A percentile compares a stretch with the other conserved stretches of the same genome.
Conservation (phyloP, 83 land plant species). For the Diphasiastrum complanatum region DNA sequence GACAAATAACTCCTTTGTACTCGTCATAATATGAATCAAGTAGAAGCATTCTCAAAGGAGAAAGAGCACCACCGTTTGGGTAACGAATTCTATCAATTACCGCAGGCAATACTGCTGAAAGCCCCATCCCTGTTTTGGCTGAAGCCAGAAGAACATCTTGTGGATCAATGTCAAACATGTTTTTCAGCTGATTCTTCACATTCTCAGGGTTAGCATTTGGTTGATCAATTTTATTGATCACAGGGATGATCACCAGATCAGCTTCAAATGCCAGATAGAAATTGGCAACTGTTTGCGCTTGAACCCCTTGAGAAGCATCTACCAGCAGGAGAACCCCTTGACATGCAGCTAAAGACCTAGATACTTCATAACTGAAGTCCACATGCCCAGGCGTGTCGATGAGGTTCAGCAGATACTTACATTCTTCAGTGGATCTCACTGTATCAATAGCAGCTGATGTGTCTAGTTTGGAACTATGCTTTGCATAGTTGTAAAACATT, state of each 20-base stretch:
- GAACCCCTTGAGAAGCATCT: constrained; percentile 98
- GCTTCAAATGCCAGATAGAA: constrained; percentile 97
- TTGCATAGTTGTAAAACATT: constrained; percentile 61
- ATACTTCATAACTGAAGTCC: constrained; percentile 98
- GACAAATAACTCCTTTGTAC: constrained; percentile 98
- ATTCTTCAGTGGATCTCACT: too few relatives aligned
- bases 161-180: constrained; percentile 89
- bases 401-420: constrained; percentile 50
- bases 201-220: constrained; percentile 95
- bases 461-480: constrained; percentile 4
- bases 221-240: constrained; percentile 97
- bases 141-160: constrained; percentile 74
- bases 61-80: constrained; percentile 54
- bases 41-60: constrained; percentile 83
- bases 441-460: too few relatives aligned
- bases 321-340: constrained; percentile 96
- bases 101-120: constrained; percentile 84
- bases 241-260: constrained; percentile 76
- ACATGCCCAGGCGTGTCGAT: constrained; percentile 99
- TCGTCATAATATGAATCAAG: constrained; percentile 98
- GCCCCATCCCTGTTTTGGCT: constrained; percentile 93
- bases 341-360: constrained; percentile 95
- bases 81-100: constrained; percentile 77
- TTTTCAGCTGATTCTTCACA: constrained; percentile 80
- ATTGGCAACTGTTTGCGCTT: constrained; percentile 98